Conservation (phyloP, 2,329 filamentous ascomycete species). For the Penicillium crustosum region DNA sequence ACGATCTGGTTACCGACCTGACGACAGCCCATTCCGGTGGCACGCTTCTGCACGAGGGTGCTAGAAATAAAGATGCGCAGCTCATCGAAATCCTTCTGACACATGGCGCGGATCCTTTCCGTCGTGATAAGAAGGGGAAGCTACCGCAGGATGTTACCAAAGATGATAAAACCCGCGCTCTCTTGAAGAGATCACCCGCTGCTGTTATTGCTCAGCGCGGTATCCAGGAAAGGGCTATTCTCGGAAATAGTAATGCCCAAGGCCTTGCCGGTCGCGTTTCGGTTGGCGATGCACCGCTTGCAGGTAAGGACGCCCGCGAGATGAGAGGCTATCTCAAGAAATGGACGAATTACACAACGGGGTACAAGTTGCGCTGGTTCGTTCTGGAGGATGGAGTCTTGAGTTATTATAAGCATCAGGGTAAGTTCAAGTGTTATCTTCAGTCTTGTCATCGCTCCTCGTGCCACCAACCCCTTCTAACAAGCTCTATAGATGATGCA, state of each 20-base stretch:
- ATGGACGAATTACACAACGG: constrained; percentile 98
- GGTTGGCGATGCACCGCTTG: constrained; percentile 54
- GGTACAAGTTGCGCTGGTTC: constrained; percentile 97
- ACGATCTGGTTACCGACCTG: constrained; percentile 81
- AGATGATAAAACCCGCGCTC: constrained; percentile 82
- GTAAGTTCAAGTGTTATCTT: constrained; percentile 34
- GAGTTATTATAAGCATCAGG: constrained; percentile 98
- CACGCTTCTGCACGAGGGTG: constrained; percentile 89
- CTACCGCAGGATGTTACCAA: constrained; percentile 95
- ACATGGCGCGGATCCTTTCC: constrained; percentile 94
- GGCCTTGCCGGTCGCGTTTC: constrained; percentile 53
- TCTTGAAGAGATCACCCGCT: constrained; percentile 91
- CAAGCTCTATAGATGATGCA: constrained; percentile 66
- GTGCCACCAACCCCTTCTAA: constrained; percentile 3
- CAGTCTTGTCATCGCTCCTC: constrained; percentile 16
- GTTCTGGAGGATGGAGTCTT: constrained; percentile 95
- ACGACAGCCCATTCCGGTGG: constrained; percentile 79
- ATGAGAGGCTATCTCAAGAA: constrained; percentile 99
- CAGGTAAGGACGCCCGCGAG: constrained; percentile 83
- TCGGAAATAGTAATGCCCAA: constrained; percentile 68
- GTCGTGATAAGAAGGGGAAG: constrained; percentile 90
- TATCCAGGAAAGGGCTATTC: constrained; percentile 94
- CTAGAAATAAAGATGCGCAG: constrained; percentile 79
- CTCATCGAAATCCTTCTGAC: constrained; percentile 87
- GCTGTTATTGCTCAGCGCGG: constrained; percentile 91